These are phyloP conservation scores for Leptodermis oblonga DNA, from an alignment of 257 asterid species.

Conservation along the genomic window DNA sequence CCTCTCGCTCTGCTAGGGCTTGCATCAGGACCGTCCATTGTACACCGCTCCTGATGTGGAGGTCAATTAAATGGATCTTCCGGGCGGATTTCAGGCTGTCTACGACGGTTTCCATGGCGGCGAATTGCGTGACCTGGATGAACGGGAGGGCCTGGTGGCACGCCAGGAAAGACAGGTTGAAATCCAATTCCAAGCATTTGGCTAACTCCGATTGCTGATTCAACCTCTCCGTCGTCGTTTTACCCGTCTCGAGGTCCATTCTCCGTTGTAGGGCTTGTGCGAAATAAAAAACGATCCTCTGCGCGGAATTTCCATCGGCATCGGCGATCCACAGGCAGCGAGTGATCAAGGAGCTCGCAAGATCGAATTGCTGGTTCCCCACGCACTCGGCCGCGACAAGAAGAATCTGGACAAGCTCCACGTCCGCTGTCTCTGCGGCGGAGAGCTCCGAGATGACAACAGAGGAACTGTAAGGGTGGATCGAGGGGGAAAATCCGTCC, in stretches of 20 bases:
- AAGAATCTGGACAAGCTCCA: conserved; percentile 46
- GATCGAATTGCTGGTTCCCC: conserved; percentile 25
- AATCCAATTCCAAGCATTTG: conserved; percentile 31
- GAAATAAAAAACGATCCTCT: conserved; percentile 50
- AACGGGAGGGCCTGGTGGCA: conserved; percentile 54
- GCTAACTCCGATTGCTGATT: conserved; percentile 10
- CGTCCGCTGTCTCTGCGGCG: conserved; percentile 41
- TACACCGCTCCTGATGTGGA: conserved; percentile 61
- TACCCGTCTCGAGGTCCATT: conserved; percentile 35
- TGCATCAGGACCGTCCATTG: conserved; percentile 64
- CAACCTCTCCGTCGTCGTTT: conserved; percentile 15
- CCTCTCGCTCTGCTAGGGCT: conserved; percentile 39
- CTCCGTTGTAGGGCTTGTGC: conserved; percentile 46
- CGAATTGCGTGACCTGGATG: conserved; percentile 47
- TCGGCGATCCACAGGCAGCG: conserved; percentile 42
- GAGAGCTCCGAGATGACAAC: conserved; percentile 33
- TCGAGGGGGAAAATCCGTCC: conserved; percentile 46
- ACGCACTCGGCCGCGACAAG: conserved; percentile 57
- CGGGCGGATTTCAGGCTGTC: conserved; percentile 34
- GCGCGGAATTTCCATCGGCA: conserved; percentile 43
- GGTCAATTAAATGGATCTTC: conserved; percentile 59
- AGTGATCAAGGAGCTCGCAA: conserved; percentile 32
- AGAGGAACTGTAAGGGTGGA: conserved; percentile 51
- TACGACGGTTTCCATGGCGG: conserved; percentile 46
- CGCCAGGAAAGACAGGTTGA: conserved; percentile 43